Evolutionary conservation across 495 filamentous ascomycete species (phyloP), one percentile per base, ranked within the genome.

Genomic region (Penicillium silybi): DNA sequence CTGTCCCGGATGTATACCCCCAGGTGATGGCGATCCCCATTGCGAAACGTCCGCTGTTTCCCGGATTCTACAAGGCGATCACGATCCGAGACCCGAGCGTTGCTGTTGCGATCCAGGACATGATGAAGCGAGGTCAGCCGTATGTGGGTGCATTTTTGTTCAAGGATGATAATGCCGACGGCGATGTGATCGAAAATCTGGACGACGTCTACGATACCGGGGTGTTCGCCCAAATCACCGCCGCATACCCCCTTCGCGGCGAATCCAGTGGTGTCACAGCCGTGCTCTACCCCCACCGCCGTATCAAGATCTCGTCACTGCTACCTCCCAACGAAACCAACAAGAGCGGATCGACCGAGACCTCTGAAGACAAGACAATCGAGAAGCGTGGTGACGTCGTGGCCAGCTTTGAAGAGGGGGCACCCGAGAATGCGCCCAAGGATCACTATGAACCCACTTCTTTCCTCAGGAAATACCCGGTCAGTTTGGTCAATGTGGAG

Each of bases 21-120:
- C 92, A 97, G 63, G 91, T 99, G 43, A 91, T 99, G 87, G 95
- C 95, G 1, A 92, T 99, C 48, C 93, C 95, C n/a, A 96, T 99
- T 58, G 87, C 89, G 5, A 92, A 93, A 71, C 82, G 95, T 41
- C 95, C 93, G 20, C 72, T 99, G 2, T 99, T 97, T 70, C 95
- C 95, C 0, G 95, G 95, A 0, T 99, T 96, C 72, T 99, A 99
- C 73, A 99, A 99, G 67, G 92, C 95, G 3, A 88, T 99, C 52
- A 97, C 93, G 4, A 91, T 99, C 46, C 85, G 86, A 54, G 89
- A 99, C 65, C 87, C 85, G 5, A 86, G 90, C 57, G 95, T 99
- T 19, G 84, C 88, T 26, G 78, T 81, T 32, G 95, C 95, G 13
- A 95, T 99, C 52, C 83, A 90, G 56, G 95, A 99, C 55, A 93